Base-by-base conservation (phyloP, 2,329 filamentous ascomycete genomes). In the Periglandula ipomoeae region DNA sequence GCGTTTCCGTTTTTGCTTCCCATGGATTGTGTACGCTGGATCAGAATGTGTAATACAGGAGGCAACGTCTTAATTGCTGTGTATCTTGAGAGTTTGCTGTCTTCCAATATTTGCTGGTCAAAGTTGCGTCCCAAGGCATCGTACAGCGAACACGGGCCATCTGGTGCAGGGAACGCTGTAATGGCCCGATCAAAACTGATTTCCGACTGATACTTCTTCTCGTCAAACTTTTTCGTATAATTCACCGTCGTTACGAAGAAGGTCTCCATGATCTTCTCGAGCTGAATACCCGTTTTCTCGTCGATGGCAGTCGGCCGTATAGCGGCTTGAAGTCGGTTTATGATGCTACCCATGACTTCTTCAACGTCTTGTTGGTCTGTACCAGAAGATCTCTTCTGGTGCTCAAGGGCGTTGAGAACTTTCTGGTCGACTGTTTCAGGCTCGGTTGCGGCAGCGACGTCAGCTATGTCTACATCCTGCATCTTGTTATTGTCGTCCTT, bases 291-390 rank as follows among this genome's bases (percentile, higher is more conserved):
- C 40, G 82, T 71, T 26, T 65, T 77, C 6, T 75, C 68, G 50
- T 70, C 64, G 51, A 87, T 80, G 3, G 76, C 78, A n/a, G 76
- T 76, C 5, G 88, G 79, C 50, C 78, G 82, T 60, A 97, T 90
- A 2, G 91, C 90, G 46, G 87, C 89, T 59, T 93, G 87, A n/a
- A 96, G 73, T 45, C 93, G 85, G 60, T 91, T 89, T 50, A 96
- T 80, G 23, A 95, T 87, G 59, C 91, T 93, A 50, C 89, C 89
- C 70, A 96, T 90, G 41, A 96, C 91, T 66, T 98, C 93, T 11
- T 89, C 89, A 4, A 96, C 91, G 66, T 98, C 93, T 67, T 98
- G 90, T 61, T 98, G 93, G 30, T 88, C 73, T 0, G 75, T 79
- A 3, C 75, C 75, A 9, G 72, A 72, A 27, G 67, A 68, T 58